Conservation (phyloP, 495 filamentous ascomycete species). For the Glonium stellatum region DNA sequence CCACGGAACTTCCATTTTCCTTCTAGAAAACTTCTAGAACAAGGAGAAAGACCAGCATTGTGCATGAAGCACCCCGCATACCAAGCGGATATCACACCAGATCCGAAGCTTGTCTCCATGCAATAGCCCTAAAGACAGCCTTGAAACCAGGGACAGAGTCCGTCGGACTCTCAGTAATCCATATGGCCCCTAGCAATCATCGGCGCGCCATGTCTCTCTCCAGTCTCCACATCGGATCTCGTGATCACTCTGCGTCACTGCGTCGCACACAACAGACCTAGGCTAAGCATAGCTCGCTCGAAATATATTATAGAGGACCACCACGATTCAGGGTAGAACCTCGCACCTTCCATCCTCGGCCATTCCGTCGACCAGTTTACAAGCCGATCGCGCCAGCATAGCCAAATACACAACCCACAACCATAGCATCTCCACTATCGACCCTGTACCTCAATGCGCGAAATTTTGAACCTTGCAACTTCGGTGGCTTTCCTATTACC, state of each 20-base stretch:
- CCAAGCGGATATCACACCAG: not conserved
- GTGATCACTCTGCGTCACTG: not conserved
- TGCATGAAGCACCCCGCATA: slow-evolving; percentile 1
- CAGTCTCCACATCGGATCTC: not conserved
- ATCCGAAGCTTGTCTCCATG: not conserved
- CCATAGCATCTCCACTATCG: not conserved
- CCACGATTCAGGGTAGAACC: not conserved
- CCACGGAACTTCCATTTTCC: not conserved
- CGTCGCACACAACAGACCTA: not conserved
- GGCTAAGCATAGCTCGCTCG: not conserved
- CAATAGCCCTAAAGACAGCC: not conserved
- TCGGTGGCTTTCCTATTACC: not conserved
- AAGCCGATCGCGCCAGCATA: not conserved
- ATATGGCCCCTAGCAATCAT: not conserved
- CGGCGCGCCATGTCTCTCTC: not conserved
- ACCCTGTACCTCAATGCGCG: not conserved
- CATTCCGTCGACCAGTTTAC: not conserved
- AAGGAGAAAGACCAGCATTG: not conserved
- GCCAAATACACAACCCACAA: not conserved
- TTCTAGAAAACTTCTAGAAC: not conserved
- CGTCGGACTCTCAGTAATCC: not conserved
- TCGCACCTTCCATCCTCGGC: not conserved
- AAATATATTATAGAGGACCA: not conserved
- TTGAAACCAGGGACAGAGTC: not conserved
- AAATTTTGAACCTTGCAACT: not conserved